Evolutionary conservation across 331 rosid genomes (phyloP), one percentile per base, ranked within the genome.

Genomic region (Spiraea crenata): DNA sequence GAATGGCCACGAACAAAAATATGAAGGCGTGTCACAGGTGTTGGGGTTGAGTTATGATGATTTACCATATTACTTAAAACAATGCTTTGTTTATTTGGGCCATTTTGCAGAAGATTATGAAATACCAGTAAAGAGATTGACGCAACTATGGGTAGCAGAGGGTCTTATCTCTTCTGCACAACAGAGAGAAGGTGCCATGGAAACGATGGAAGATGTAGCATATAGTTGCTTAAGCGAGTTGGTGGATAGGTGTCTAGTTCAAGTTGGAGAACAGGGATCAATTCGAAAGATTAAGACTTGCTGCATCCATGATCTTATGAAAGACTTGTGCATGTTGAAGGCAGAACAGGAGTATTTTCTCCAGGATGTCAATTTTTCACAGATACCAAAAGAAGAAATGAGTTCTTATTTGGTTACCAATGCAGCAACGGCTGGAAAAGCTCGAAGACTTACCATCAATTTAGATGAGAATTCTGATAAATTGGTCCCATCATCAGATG

Each of bases 231-330:
- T 85, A 35, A 64, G 58, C 3, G 92, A 85, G 64, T 78, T 87
- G 19, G 85, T 85, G 0, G 85, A 79, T 34, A 85, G 90, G 69
- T 79, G 90, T 8, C 79, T 85, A 72, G 64, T 85, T 63, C 88
- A 85, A 42, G 84, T 76, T 19, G 82, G 65, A 12, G 83, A 78
- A 40, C 20, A 0, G 8, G 66, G 44, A 57, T 84, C 84, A 56
- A 60, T 74, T 14, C 81, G 89, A 67, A 75, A 76, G 35, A 80
- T 85, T 6, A 87, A 80, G 62, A 67, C 73, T 39, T 73, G 73
- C 8, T 75, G n/a, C n/a, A n/a, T n/a, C n/a, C n/a, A n/a, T n/a
- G n/a, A n/a, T n/a, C n/a, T n/a, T n/a, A n/a, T n/a, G 80, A 50
- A 83, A 64, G 81, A 80, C 54, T 34, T 87, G 3, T 85, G 86